phyloP scores from a whole-genome alignment of 345 rosid species.

The Brassica incana region DNA sequence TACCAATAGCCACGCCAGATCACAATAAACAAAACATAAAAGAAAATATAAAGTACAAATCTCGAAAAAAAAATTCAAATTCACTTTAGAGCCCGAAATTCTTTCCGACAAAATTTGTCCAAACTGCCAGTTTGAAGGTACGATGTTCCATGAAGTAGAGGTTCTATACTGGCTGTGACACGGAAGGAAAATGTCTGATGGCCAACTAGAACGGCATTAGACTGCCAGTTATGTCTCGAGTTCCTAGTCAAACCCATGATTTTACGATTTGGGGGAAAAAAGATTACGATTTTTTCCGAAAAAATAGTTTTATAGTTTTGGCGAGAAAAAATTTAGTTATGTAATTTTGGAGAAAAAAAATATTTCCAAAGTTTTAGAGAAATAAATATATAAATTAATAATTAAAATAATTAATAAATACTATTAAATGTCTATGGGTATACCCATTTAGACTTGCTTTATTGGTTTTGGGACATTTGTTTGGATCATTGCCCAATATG shows the following conservation, averaged over 20 bases:
- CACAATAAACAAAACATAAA: not conserved
- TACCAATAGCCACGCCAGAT: constrained; percentile 23
- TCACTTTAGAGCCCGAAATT: constrained; percentile 57
- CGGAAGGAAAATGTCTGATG: constrained; percentile 65
- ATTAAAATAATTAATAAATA: too few relatives aligned
- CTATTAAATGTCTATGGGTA: too few relatives aligned
- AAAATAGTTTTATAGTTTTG: too few relatives aligned
- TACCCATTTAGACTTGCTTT: too few relatives aligned
- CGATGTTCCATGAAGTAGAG: constrained; percentile 76
- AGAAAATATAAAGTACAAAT: not conserved
- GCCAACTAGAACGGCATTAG: constrained; percentile 56
- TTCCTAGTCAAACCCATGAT: constrained; percentile 50
- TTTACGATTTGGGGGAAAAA: too few relatives aligned
- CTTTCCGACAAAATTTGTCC: constrained; percentile 74
- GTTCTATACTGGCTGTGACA: constrained; percentile 60
- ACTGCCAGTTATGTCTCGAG: constrained; percentile 81
- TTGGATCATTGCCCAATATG: too few relatives aligned
- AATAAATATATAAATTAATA: too few relatives aligned
- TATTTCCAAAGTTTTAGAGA: too few relatives aligned
- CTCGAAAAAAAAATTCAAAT: not conserved
- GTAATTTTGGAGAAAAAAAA: too few relatives aligned
- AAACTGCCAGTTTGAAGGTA: constrained; percentile 67
- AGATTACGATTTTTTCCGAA: too few relatives aligned
- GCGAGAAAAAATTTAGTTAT: too few relatives aligned
- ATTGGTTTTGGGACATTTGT: too few relatives aligned